A percentile compares a stretch with the other conserved stretches of the same genome.
Conservation (phyloP, 1,139 yeast species). For the Magnusiomyces paraingens region DNA sequence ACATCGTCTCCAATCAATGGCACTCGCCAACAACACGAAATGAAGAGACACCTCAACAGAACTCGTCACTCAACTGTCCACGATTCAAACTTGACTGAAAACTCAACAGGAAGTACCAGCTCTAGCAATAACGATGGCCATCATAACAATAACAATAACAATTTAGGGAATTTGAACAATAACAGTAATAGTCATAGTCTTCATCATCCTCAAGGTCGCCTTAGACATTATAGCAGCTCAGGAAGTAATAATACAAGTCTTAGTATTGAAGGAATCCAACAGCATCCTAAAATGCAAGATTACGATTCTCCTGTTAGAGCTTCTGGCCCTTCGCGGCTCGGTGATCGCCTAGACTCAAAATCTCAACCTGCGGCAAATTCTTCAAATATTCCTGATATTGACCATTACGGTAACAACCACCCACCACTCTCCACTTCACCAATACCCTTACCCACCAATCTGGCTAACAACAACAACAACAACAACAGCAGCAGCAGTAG, state of each 20-base stretch:
- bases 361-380: too few relatives aligned
- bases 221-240: slow-evolving; percentile 14
- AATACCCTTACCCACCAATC: too few relatives aligned
- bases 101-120: neutral
- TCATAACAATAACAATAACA: too few relatives aligned
- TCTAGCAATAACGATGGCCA: neutral
- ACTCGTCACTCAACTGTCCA: slow-evolving; percentile 2
- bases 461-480: neutral
- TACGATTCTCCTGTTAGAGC: too few relatives aligned
- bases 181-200: slow-evolving; percentile 15
- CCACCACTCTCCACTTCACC: too few relatives aligned
- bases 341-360: too few relatives aligned
- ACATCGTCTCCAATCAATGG: slow-evolving; percentile 14
- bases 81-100: neutral
- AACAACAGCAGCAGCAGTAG: neutral
- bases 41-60: slow-evolving; percentile 16
- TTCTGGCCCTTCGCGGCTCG: too few relatives aligned
- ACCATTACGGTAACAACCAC: too few relatives aligned
- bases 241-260: slow-evolving; percentile 9
- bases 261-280: slow-evolving; percentile 2
- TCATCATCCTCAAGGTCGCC: neutral
- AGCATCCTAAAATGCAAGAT: too few relatives aligned
- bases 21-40: slow-evolving; percentile 15
- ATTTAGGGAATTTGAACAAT: neutral
- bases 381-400: too few relatives aligned